phyloP scores from a whole-genome alignment of 371 early-diverging fungal species.

The Dichotomocladium elegans region DNA sequence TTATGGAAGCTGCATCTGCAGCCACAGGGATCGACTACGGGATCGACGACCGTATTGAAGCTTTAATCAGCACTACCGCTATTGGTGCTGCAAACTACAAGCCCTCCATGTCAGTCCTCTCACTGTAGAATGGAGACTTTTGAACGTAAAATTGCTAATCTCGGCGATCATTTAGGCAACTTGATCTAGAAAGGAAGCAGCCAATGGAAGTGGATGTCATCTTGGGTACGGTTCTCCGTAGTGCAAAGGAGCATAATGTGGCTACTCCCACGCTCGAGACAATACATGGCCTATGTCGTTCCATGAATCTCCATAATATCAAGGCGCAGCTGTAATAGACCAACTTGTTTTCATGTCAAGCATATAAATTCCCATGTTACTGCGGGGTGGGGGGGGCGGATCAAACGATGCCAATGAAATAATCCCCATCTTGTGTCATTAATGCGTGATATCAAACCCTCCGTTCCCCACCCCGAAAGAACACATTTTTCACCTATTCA shows the following conservation, averaged over 20 bases:
- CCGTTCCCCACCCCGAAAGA: too few relatives aligned
- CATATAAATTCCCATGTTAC: too few relatives aligned
- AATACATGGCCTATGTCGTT: conserved; percentile 27
- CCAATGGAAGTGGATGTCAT: conserved; percentile 68
- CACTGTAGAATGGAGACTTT: background rate
- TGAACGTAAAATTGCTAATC: background rate
- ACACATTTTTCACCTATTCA: too few relatives aligned
- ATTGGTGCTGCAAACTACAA: conserved; percentile 49
- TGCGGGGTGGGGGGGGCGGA: too few relatives aligned
- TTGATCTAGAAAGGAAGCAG: conserved; percentile 55
- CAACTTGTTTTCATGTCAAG: too few relatives aligned
- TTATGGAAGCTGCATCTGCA: conserved; percentile 44
- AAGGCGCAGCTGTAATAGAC: conserved; percentile 11
- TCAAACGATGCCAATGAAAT: too few relatives aligned
- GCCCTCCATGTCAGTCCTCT: conserved; percentile 53
- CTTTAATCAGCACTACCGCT: conserved; percentile 37
- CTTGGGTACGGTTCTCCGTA: conserved; percentile 49
- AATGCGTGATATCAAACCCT: too few relatives aligned
- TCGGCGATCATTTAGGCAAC: conserved; percentile 17
- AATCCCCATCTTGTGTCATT: too few relatives aligned
- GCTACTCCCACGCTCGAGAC: conserved; percentile 38
- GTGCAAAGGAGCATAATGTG: conserved; percentile 47
- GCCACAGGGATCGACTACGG: conserved; percentile 41
- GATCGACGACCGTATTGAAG: conserved; percentile 31
- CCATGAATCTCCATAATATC: conserved; percentile 12